These are phyloP conservation scores for Gremmenia infestans DNA, from an alignment of 2,329 filamentous ascomycete genomes.

Conservation along the genomic window DNA sequence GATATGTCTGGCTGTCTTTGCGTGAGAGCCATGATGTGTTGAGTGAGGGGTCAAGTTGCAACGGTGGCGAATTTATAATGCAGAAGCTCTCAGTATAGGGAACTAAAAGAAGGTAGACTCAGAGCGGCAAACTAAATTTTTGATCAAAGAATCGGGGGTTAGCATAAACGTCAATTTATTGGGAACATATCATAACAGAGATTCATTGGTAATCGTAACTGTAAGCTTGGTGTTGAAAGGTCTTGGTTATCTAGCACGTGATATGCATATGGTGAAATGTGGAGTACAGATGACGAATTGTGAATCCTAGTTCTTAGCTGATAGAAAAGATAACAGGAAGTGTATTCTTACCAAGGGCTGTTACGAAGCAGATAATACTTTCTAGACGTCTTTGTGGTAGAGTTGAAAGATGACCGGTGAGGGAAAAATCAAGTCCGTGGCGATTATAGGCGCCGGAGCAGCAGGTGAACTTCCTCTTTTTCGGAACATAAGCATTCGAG, in stretches of 20 bases:
- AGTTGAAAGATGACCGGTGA: background rate
- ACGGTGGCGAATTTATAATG: background rate
- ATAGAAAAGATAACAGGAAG: too few relatives aligned
- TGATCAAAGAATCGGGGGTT: background rate
- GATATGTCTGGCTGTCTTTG: conserved; percentile 48
- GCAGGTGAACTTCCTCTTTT: background rate
- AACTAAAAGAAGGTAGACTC: background rate
- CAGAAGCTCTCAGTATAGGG: background rate
- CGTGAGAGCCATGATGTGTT: background rate
- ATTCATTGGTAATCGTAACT: too few relatives aligned
- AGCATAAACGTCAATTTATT: too few relatives aligned
- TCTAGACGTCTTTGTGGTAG: background rate
- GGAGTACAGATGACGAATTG: background rate
- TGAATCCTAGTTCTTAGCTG: background rate
- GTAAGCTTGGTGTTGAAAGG: too few relatives aligned
- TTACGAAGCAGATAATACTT: background rate
- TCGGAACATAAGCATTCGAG: too few relatives aligned
- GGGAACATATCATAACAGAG: too few relatives aligned
- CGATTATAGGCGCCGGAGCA: background rate
- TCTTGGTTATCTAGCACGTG: background rate
- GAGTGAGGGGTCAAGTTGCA: background rate
- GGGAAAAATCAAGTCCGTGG: background rate
- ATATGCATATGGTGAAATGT: background rate
- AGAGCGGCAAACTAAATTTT: background rate
- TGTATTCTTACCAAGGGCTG: too few relatives aligned